phyloP scores from a whole-genome alignment of 768 basidiomycete species.

The Podaxis rugospora region DNA sequence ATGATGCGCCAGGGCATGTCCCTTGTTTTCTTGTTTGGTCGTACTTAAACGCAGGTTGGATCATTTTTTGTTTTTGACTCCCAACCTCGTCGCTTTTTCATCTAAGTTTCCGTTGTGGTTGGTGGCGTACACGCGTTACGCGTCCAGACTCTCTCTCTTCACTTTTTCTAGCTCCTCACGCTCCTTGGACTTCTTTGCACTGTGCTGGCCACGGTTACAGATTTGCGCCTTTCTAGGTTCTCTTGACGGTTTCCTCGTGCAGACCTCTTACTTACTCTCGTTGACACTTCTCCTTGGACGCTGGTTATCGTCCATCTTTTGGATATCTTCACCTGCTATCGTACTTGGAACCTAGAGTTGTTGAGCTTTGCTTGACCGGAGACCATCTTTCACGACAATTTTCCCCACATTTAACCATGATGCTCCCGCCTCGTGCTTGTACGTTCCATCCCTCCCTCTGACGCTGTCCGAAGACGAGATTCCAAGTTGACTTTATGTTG shows the following conservation, averaged over 20 bases:
- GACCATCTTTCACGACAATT: neutral
- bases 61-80: neutral
- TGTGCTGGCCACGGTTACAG: conserved; percentile 6
- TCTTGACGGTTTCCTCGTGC: conserved; percentile 9
- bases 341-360: neutral
- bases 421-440: conserved; percentile 38
- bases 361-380: neutral
- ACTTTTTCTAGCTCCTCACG: neutral
- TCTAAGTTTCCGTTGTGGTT: neutral
- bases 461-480: neutral
- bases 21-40: neutral
- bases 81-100: neutral
- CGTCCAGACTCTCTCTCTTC: neutral
- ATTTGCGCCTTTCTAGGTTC: neutral
- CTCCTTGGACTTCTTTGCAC: neutral
- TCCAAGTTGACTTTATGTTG: neutral
- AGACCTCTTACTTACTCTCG: neutral
- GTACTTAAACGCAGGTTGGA: neutral
- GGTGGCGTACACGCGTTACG: neutral
- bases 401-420: conserved; percentile 9
- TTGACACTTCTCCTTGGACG: neutral
- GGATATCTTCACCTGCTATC: neutral
- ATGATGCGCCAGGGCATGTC: neutral
- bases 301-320: neutral
- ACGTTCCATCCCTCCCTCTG: conserved; percentile 12